phyloP scores from a whole-genome alignment of 2,329 filamentous ascomycete species.

The Colletotrichum tropicale region DNA sequence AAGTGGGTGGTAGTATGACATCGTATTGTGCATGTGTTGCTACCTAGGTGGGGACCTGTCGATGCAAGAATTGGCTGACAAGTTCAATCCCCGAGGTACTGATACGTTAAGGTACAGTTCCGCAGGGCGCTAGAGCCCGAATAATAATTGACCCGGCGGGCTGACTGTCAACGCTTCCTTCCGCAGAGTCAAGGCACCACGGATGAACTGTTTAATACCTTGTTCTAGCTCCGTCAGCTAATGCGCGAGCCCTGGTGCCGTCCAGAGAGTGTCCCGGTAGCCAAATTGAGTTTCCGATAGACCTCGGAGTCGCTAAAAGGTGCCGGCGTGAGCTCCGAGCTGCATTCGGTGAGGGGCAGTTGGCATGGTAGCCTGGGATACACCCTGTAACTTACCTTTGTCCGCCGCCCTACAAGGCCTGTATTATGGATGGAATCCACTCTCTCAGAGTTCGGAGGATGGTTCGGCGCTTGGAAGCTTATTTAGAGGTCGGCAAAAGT shows the following conservation, averaged over 20 bases:
- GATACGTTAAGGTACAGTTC: fast-evolving
- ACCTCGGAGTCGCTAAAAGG: not conserved
- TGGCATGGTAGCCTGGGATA: not conserved
- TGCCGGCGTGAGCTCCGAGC: not conserved
- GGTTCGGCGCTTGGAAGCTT: not conserved
- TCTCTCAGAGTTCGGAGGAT: not conserved
- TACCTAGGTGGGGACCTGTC: not conserved
- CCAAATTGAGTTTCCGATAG: not conserved
- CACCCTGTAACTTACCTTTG: not conserved
- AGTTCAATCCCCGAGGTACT: not conserved
- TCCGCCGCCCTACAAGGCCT: not conserved
- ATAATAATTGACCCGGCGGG: not conserved
- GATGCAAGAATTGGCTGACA: not conserved
- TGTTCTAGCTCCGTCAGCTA: not conserved
- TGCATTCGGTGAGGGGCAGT: not conserved
- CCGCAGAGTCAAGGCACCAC: not conserved
- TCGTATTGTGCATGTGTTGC: not conserved
- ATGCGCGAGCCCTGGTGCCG: not conserved
- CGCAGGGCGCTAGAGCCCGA: not conserved
- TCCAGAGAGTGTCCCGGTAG: fast-evolving
- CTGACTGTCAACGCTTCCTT: not conserved
- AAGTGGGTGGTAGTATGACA: not conserved
- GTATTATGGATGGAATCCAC: not conserved
- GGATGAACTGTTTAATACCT: not conserved
- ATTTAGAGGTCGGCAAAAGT: not conserved